Conservation (phyloP, 179 eudicot genomes). For the Dionaea muscipula region DNA sequence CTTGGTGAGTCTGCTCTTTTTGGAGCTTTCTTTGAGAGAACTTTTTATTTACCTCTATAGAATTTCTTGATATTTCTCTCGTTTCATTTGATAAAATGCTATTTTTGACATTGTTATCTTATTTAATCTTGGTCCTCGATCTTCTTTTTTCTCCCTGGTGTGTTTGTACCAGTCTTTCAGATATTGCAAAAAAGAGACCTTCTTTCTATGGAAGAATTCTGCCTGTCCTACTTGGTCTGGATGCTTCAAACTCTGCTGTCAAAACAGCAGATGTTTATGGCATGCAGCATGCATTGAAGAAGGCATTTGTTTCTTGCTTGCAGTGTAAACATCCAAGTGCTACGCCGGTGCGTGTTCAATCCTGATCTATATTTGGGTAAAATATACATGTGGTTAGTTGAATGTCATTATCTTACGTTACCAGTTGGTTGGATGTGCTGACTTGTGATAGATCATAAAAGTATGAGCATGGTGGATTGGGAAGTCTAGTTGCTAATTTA, state of each 20-base stretch:
- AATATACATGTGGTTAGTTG: no score
- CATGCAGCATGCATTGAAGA: slow-evolving; percentile 69
- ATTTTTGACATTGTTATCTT: no score
- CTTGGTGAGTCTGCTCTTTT: no score
- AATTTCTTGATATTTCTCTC: slow-evolving; percentile 5
- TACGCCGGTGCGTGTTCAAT: slow-evolving; percentile 50
- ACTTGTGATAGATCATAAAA: no score
- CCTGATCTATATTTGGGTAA: neutral
- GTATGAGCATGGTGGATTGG: no score
- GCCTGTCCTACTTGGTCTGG: slow-evolving; percentile 80
- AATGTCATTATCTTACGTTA: slow-evolving; percentile 1
- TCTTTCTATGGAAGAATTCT: slow-evolving; percentile 92
- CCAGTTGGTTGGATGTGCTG: no score
- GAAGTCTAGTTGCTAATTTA: no score
- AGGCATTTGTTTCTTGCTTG: slow-evolving; percentile 76
- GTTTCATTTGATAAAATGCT: no score
- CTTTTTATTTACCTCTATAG: no score
- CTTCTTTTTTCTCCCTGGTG: neutral
- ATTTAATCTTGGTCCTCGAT: no score
- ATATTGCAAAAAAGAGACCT: slow-evolving; percentile 78
- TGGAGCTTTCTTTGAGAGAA: no score
- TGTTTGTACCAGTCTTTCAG: slow-evolving; percentile 51
- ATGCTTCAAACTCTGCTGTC: slow-evolving; percentile 53
- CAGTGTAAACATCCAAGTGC: slow-evolving; percentile 86
- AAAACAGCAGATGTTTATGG: slow-evolving; percentile 59